phyloP scores from a whole-genome alignment of 139 green algal genomes.

The Chlorokybus atmophyticus region DNA sequence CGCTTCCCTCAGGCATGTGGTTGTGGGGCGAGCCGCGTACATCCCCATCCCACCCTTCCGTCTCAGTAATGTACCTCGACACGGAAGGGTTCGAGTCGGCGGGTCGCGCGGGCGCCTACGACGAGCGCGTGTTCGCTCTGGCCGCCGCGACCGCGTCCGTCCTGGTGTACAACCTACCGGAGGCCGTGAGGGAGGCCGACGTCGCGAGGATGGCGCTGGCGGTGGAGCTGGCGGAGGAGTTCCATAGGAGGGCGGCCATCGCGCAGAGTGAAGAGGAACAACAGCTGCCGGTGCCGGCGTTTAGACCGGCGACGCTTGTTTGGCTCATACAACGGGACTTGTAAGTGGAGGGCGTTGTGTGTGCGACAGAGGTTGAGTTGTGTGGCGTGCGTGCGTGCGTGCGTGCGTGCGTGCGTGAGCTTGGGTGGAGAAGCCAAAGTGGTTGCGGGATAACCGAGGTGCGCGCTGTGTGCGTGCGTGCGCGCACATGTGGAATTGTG shows the following conservation, averaged over 20 bases:
- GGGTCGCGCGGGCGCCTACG: slow-evolving; percentile 72
- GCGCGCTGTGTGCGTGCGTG: no score
- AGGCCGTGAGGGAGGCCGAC: slow-evolving; percentile 70
- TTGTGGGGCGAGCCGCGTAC: slow-evolving; percentile 61
- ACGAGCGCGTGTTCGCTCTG: slow-evolving; percentile 87
- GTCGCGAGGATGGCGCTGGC: slow-evolving; percentile 83
- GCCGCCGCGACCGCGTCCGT: slow-evolving; percentile 54
- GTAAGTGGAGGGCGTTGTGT: no score
- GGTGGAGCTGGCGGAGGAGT: slow-evolving; percentile 66
- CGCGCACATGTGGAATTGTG: no score
- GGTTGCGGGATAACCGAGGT: no score
- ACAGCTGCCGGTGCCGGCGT: no score
- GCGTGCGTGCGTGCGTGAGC: no score
- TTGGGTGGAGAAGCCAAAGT: no score
- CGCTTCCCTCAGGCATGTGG: slow-evolving; percentile 60
- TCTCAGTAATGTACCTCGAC: slow-evolving; percentile 68
- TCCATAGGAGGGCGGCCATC: slow-evolving; percentile 34
- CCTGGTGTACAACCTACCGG: slow-evolving; percentile 80
- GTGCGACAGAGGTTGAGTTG: no score
- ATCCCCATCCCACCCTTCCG: no score
- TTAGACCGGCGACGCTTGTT: slow-evolving; percentile 62
- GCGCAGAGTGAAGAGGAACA: background rate
- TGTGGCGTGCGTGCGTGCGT: no score
- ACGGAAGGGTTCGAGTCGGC: slow-evolving; percentile 88
- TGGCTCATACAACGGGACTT: slow-evolving; percentile 93